Base-by-base conservation (phyloP, 2,329 filamentous ascomycete species). In the Neurospora crassa region DNA sequence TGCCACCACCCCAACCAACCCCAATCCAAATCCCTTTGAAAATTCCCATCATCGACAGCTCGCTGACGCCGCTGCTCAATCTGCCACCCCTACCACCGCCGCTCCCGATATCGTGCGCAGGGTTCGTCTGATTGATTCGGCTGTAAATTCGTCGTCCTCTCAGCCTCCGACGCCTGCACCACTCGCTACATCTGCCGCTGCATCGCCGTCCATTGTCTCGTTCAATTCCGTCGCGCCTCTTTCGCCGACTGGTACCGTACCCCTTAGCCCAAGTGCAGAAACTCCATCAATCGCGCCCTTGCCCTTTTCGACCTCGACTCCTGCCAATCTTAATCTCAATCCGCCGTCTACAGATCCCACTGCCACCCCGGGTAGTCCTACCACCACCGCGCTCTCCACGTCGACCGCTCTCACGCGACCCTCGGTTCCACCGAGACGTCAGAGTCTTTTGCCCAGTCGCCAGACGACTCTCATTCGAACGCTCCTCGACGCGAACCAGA, bases 381-480 rank as follows among this genome's bases (percentile, higher is more conserved):
- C 53, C 71, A 75, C 29, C 45, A 71, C 29, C 45, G 71, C 70
- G 72, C 73, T 74, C 45, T 73, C 74, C 43, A 74, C 76, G 34
- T 72, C 75, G 69, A 70, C 75, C 69, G 78, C 80, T 67, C 77
- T 78, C 69, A 73, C 69, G 67, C 74, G 76, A 40, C 76, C 78
- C 18, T 67, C 75, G 40, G 78, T 74, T n/a, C 77, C 78, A 16
- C 75, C 75, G 42, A 76, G 82, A 72, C 81, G 80, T 70, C 84
- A 85, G 76, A 85, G 83, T 73, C 78, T 85, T 67, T 76, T 86
- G 20, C 82, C 81, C 40, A 81, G 78, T 75, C 81, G 79, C 73
- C 85, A 84, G 75, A 81, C 80, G 47, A 82, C 79, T 68, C 77
- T 84, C 73, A 87, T 88, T 76, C 85, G 82, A 73, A 85, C 85